phyloP scores from a whole-genome alignment of 2,329 filamentous ascomycete species.

The Colletotrichum phormii region DNA sequence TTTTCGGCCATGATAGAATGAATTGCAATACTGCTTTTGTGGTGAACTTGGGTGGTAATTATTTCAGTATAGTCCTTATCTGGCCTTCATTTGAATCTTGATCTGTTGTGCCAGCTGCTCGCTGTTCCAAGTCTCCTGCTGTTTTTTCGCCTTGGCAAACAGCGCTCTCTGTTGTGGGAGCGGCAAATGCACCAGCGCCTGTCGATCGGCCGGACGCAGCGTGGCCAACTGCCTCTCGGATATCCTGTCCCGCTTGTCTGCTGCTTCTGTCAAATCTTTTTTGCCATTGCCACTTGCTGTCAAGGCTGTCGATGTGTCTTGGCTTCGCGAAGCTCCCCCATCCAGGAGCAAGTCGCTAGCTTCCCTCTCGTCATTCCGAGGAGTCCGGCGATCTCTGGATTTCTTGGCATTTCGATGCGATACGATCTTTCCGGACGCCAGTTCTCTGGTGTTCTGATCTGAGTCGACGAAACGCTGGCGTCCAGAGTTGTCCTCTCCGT shows the following conservation, averaged over 20 bases:
- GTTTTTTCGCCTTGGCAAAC: slow-evolving; percentile 43
- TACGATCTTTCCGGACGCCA: slow-evolving; percentile 51
- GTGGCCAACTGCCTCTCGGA: slow-evolving; percentile 40
- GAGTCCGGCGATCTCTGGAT: background rate
- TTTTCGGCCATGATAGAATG: background rate
- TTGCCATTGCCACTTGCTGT: background rate
- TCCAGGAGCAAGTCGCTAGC: background rate
- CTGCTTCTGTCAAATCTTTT: slow-evolving; percentile 3
- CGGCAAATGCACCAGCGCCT: slow-evolving; percentile 43
- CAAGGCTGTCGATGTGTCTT: background rate
- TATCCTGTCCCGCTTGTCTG: slow-evolving; percentile 21
- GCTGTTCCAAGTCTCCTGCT: slow-evolving; percentile 41
- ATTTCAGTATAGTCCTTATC: slow-evolving; percentile 34
- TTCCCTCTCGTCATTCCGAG: background rate
- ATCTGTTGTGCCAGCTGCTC: slow-evolving; percentile 36
- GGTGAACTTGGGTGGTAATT: too few species aligned
- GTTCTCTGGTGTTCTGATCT: slow-evolving; percentile 44
- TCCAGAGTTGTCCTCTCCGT: background rate
- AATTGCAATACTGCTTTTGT: background rate
- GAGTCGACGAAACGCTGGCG: background rate
- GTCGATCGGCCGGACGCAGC: slow-evolving; percentile 42
- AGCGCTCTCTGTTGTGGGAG: slow-evolving; percentile 43
- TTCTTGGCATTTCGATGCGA: slow-evolving; percentile 39
- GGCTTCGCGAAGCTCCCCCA: too few species aligned
- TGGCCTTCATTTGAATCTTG: slow-evolving; percentile 38